phyloP scores from a whole-genome alignment of 179 eudicot species.

The Patellifolia procumbens region DNA sequence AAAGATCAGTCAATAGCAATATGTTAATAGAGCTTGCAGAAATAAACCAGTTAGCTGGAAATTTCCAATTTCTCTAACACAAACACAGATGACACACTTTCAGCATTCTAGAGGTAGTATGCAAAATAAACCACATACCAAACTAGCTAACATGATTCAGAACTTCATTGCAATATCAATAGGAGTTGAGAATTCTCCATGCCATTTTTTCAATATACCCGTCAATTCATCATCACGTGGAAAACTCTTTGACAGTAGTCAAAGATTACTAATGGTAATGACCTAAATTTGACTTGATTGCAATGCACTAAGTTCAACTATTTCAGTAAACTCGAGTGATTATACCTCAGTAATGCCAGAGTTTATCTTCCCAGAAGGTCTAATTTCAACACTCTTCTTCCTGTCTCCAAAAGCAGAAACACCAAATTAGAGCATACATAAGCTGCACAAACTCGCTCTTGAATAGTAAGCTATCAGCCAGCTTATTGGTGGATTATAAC shows the following conservation, averaged over 20 bases:
- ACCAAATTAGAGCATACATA: conserved; percentile 2
- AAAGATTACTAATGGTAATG: not conserved
- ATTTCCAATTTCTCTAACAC: not conserved
- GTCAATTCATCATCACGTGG: not conserved
- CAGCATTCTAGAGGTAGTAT: not conserved
- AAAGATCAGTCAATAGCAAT: not conserved
- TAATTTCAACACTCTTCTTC: conserved; percentile 53
- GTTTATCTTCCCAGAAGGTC: conserved; percentile 60
- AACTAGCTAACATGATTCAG: not conserved
- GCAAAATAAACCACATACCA: not conserved
- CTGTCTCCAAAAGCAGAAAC: conserved; percentile 32
- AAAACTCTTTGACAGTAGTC: not conserved
- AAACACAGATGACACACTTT: not conserved
- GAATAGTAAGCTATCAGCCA: not conserved
- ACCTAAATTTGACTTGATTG: not conserved
- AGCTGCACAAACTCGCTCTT: not conserved
- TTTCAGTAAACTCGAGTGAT: not conserved
- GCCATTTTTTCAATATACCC: not conserved
- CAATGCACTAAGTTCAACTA: not conserved
- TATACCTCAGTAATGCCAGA: conserved; percentile 69
- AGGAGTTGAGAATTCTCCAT: not conserved
- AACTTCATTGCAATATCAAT: not conserved
- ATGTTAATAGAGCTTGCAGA: not conserved
- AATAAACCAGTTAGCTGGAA: not conserved
- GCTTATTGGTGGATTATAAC: not conserved